Percentiles rank a stretch among this genome's conserved stretches.
Evolutionary conservation across 441 rosid species (phyloP).

Genomic region (Populus hybrid): DNA sequence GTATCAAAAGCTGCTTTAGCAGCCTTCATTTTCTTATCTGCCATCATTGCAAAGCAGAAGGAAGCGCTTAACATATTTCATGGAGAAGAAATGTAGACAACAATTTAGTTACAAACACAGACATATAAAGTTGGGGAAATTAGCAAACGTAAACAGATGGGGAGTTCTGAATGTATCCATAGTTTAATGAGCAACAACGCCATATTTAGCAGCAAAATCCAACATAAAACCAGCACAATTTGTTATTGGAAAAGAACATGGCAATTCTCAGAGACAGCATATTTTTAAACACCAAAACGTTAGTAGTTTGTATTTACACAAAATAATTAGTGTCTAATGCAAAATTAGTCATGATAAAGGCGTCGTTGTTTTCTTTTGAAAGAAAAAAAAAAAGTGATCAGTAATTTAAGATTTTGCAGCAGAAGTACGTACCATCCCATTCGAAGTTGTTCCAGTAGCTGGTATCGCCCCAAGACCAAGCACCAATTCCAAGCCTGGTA

Average conservation of each 20-base stretch:
- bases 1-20: constrained; percentile 80
- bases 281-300: too few species aligned
- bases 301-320: not conserved
- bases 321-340: not conserved
- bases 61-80: not conserved
- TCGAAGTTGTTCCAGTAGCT: constrained; percentile 84
- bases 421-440: constrained; percentile 69
- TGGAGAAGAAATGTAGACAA: not conserved
- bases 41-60: constrained; percentile 9
- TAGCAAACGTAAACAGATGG: not conserved
- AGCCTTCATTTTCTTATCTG: constrained; percentile 82
- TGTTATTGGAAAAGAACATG: not conserved
- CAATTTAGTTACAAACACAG: not conserved
- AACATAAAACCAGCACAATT: not conserved
- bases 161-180: too few species aligned
- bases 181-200: not conserved
- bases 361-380: not conserved
- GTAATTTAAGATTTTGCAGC: too few species aligned
- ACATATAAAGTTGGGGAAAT: not conserved
- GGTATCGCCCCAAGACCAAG: constrained; percentile 99
- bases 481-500: constrained; percentile 82
- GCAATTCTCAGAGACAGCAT: not conserved
- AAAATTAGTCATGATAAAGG: not conserved
- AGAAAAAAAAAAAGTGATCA: too few species aligned
- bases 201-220: not conserved